These are phyloP conservation scores for Volvox carteri DNA, from an alignment of 163 green algal species.

Conservation along the genomic window DNA sequence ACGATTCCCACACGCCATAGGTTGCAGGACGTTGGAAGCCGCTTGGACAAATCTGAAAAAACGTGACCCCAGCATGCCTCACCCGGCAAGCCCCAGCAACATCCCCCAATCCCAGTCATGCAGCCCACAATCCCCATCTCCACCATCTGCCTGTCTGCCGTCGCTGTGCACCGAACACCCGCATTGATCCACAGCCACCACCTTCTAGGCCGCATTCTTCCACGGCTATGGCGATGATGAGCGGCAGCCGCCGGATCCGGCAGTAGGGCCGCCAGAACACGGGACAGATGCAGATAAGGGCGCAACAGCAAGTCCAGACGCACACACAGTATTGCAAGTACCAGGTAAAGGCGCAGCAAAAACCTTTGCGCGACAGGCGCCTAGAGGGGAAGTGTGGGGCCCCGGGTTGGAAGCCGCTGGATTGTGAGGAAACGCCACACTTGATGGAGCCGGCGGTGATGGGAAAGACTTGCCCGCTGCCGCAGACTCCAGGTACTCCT, in stretches of 20 bases:
- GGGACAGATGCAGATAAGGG: slow-evolving; percentile 2
- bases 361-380: neutral
- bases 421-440: neutral
- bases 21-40: no score
- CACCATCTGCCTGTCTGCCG: no score
- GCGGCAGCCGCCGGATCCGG: neutral
- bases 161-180: no score
- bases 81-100: no score
- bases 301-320: neutral
- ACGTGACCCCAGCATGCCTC: no score
- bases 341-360: slow-evolving; percentile 7
- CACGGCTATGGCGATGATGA: neutral
- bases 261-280: slow-evolving; percentile 25
- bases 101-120: no score
- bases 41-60: no score
- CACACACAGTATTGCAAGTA: neutral
- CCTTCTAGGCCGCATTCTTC: neutral
- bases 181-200: neutral
- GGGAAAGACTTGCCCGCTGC: neutral
- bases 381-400: neutral
- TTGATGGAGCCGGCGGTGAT: neutral
- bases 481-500: neutral
- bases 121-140: no score
- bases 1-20: no score
- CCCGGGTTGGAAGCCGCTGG: no score